These are phyloP conservation scores for Ensete glaucum DNA, from an alignment of 176 grass and related monocot genomes.

Conservation along the genomic window DNA sequence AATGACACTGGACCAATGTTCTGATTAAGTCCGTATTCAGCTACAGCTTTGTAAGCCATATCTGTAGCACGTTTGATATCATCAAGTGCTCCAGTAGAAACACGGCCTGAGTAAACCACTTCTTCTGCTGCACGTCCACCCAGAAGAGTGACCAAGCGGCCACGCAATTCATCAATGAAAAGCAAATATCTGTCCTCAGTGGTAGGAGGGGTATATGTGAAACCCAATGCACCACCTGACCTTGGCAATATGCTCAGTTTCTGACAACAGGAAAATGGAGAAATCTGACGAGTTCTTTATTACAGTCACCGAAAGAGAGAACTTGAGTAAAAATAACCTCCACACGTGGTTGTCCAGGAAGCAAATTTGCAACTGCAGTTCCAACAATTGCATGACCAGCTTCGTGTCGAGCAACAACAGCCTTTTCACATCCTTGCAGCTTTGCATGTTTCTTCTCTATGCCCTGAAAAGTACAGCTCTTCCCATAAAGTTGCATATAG, in stretches of 20 bases:
- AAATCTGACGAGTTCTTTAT: slow-evolving; percentile 9
- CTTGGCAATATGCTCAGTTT: slow-evolving; percentile 98
- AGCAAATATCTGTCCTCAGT: slow-evolving; percentile 92
- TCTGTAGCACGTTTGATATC: slow-evolving; percentile 94
- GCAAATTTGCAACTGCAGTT: slow-evolving; percentile 80
- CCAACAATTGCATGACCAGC: slow-evolving; percentile 95
- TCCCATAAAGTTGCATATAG: not conserved
- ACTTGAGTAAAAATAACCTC: slow-evolving; percentile 34
- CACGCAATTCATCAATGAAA: slow-evolving; percentile 89
- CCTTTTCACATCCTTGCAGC: slow-evolving; percentile 85
- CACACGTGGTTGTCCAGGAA: slow-evolving; percentile 81
- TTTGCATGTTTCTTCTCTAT: slow-evolving; percentile 99
- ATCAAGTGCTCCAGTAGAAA: slow-evolving; percentile 97
- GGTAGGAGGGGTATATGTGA: slow-evolving; percentile 82
- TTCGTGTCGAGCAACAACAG: slow-evolving; percentile 94
- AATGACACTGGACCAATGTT: slow-evolving; percentile 78
- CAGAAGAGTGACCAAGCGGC: slow-evolving; percentile 86
- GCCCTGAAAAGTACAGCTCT: slow-evolving; percentile 40
- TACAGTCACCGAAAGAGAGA: not conserved
- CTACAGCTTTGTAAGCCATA: slow-evolving; percentile 97
- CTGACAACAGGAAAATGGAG: slow-evolving; percentile 27
- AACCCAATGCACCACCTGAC: slow-evolving; percentile 91
- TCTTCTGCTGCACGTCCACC: slow-evolving; percentile 93
- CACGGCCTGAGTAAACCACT: slow-evolving; percentile 63
- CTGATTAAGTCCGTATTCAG: slow-evolving; percentile 92